Conservation (phyloP, 805 yeast species). For the Peterozyma xylosa region DNA sequence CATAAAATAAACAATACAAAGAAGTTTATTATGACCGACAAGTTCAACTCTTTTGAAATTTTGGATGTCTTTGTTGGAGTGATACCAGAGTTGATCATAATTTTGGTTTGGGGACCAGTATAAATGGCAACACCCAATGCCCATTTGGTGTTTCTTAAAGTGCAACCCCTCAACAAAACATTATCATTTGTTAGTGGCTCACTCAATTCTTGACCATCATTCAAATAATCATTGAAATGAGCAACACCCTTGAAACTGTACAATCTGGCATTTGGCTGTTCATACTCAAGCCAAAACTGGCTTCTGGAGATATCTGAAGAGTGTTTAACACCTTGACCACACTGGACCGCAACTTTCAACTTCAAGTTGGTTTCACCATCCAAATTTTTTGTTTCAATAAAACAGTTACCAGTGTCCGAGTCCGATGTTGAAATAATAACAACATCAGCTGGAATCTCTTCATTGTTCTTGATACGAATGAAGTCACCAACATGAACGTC, state of each 20-base stretch:
- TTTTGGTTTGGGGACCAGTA: conserved; percentile 75
- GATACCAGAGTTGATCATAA: conserved; percentile 72
- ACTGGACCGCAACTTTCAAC: conserved; percentile 66
- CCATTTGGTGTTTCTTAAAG: conserved; percentile 79
- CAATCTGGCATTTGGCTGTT: conserved; percentile 76
- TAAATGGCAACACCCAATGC: conserved; percentile 68
- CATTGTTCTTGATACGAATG: conserved; percentile 58
- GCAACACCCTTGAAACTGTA: conserved; percentile 72
- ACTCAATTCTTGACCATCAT: conserved; percentile 29
- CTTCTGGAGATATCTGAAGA: conserved; percentile 41
- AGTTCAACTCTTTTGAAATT: conserved; percentile 65
- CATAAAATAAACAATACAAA: conserved; percentile 56
- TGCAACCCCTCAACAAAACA: conserved; percentile 65
- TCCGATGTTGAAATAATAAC: conserved; percentile 62
- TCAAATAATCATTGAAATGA: conserved; percentile 27
- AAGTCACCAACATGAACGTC: conserved; percentile 70
- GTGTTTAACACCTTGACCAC: conserved; percentile 36
- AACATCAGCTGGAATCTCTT: conserved; percentile 74
- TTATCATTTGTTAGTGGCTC: conserved; percentile 69
- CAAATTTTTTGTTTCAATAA: conserved; percentile 72
- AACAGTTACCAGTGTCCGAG: conserved; percentile 52
- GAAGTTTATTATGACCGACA: conserved; percentile 63
- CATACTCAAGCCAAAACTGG: conserved; percentile 68
- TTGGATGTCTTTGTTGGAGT: conserved; percentile 76
- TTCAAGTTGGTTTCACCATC: conserved; percentile 80